Conservation (phyloP, 805 yeast species). For the Metschnikowia picachoensis region DNA sequence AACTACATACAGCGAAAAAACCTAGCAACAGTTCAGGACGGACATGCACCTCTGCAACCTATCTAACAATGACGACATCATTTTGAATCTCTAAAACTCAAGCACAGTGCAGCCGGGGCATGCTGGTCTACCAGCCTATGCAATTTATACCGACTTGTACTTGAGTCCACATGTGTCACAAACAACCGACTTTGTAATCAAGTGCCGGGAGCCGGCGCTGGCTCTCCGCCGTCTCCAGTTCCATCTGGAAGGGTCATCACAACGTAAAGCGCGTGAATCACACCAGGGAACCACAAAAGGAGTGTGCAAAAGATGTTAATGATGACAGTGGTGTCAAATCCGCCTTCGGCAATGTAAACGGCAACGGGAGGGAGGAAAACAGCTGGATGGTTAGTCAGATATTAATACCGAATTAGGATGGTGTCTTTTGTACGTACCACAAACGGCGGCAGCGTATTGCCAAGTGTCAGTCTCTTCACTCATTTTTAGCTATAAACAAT, state of each 20-base stretch:
- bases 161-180: neutral
- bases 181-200: neutral
- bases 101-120: neutral
- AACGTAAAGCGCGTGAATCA: constrained; percentile 5
- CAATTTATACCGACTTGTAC: neutral
- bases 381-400: constrained; percentile 3
- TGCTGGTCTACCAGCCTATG: constrained; percentile 4
- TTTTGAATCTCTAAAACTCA: neutral
- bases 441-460: constrained; percentile 7
- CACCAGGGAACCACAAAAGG: constrained; percentile 11
- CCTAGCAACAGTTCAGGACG: constrained; percentile 5
- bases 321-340: constrained; percentile 1
- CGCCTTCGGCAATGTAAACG: constrained; percentile 6
- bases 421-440: constrained; percentile 1
- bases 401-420: too few relatives aligned
- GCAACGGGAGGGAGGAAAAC: constrained; percentile 6
- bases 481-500: constrained; percentile 6
- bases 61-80: constrained; percentile 6
- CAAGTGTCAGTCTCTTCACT: constrained; percentile 8
- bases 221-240: neutral
- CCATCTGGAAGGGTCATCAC: neutral
- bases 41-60: constrained; percentile 6
- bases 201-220: neutral
- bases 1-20: constrained; percentile 8
- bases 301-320: constrained; percentile 7